Conservation (phyloP, 1,139 yeast genomes). For the Debaryomycetaceae sp. region DNA sequence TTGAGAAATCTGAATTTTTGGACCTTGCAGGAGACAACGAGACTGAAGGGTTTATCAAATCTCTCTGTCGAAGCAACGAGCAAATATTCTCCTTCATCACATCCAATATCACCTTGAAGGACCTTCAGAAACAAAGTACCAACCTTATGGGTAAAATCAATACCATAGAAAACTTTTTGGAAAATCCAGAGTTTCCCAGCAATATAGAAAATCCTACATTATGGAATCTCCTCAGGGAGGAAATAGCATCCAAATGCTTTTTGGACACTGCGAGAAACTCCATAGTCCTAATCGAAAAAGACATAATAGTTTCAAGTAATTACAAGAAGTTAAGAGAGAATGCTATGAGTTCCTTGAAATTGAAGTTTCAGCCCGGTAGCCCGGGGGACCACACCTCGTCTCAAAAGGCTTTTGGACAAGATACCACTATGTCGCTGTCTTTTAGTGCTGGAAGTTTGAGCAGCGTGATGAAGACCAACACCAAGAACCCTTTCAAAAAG, state of each 20-base stretch:
- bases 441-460: conserved; percentile 24
- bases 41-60: conserved; percentile 50
- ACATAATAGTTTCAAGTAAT: conserved; percentile 13
- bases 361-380: conserved; percentile 21
- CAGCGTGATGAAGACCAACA: conserved; percentile 15
- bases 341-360: conserved; percentile 30
- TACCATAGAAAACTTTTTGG: conserved; percentile 32
- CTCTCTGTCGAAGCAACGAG: conserved; percentile 43
- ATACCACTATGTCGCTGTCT: conserved; percentile 15
- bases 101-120: conserved; percentile 44
- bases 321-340: conserved; percentile 26
- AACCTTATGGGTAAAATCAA: conserved; percentile 33
- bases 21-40: conserved; percentile 47
- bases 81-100: conserved; percentile 45
- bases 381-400: neutral
- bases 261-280: conserved; percentile 33
- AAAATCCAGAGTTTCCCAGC: conserved; percentile 38
- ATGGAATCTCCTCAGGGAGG: conserved; percentile 36
- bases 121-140: conserved; percentile 45
- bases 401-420: neutral
- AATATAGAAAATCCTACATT: conserved; percentile 25
- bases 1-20: conserved; percentile 48
- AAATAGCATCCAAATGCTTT: conserved; percentile 28
- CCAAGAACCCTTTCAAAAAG: conserved; percentile 36
- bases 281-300: conserved; percentile 25